phyloP scores from a whole-genome alignment of 768 basidiomycete species.

The Hericium erinaceus region DNA sequence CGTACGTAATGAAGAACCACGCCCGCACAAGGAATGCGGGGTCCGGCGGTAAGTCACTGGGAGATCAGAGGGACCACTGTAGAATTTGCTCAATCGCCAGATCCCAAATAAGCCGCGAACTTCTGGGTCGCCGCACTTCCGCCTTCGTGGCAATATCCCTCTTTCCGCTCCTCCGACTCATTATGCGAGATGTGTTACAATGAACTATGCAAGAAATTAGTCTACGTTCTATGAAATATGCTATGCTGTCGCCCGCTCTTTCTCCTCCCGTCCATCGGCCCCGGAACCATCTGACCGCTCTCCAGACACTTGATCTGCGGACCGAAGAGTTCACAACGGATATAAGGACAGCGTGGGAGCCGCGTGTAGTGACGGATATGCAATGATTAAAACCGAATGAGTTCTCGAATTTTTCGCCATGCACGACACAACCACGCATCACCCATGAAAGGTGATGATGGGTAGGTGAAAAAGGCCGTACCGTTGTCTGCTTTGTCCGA shows the following conservation, averaged over 20 bases:
- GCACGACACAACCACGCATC: slow-evolving; percentile 64
- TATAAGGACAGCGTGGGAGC: neutral
- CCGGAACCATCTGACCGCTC: slow-evolving; percentile 19
- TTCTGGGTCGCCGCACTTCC: neutral
- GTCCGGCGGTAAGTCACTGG: neutral
- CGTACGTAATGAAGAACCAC: neutral
- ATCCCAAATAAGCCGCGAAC: neutral
- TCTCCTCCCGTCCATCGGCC: slow-evolving; percentile 31
- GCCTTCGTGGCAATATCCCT: neutral
- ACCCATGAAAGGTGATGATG: slow-evolving; percentile 37
- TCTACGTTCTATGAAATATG: neutral
- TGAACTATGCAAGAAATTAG: too few relatives aligned
- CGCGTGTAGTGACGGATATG: slow-evolving; percentile 33
- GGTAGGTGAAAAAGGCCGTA: slow-evolving; percentile 62
- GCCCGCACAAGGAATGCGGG: neutral
- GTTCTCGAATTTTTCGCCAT: slow-evolving; percentile 58
- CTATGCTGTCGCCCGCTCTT: slow-evolving; percentile 41
- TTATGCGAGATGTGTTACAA: neutral
- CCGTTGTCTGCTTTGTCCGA: slow-evolving; percentile 45
- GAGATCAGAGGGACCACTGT: neutral
- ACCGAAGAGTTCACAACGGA: slow-evolving; percentile 1
- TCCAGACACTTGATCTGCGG: slow-evolving; percentile 6
- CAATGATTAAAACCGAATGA: slow-evolving; percentile 62
- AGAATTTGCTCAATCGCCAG: neutral
- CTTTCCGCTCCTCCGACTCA: neutral